Evolutionary conservation across 2,329 filamentous ascomycete species (phyloP).

Genomic region (Trichocomaceae sp.): DNA sequence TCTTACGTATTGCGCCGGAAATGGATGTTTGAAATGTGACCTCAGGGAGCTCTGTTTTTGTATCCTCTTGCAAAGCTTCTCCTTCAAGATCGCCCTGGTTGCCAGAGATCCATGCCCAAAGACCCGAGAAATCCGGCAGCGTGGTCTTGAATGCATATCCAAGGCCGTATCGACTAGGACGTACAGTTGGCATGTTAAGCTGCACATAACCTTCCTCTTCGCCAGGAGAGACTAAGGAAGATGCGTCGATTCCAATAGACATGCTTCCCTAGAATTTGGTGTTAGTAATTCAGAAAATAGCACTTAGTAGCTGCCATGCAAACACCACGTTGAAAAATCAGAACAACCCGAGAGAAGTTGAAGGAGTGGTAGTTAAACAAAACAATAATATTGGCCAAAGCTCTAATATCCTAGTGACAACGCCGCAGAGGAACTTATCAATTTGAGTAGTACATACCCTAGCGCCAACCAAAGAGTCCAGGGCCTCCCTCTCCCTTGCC

Average conservation of each 20-base stretch:
- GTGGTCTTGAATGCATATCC: slow-evolving; percentile 32
- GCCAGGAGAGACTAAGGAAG: slow-evolving; percentile 26
- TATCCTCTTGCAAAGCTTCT: slow-evolving; percentile 15
- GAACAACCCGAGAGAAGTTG: neutral
- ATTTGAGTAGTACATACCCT: slow-evolving; percentile 24
- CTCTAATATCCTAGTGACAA: neutral
- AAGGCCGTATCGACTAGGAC: slow-evolving; percentile 23
- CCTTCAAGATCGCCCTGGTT: neutral
- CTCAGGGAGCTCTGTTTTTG: slow-evolving; percentile 15
- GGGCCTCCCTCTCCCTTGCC: slow-evolving; percentile 29
- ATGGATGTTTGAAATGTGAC: slow-evolving; percentile 29
- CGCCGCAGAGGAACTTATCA: neutral
- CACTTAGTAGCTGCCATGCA: neutral
- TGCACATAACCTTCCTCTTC: slow-evolving; percentile 24
- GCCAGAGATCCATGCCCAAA: slow-evolving; percentile 15
- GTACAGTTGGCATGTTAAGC: slow-evolving; percentile 24
- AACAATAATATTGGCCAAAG: neutral
- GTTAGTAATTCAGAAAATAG: neutral
- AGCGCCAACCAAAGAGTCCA: slow-evolving; percentile 33
- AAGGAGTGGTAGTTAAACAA: neutral
- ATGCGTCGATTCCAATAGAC: slow-evolving; percentile 31
- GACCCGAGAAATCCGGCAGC: slow-evolving; percentile 21
- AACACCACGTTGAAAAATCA: neutral
- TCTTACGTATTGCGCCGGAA: slow-evolving; percentile 23
- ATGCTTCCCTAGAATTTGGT: slow-evolving; percentile 22